A percentile compares a stretch with the other conserved stretches of the same genome.
These are phyloP conservation scores for Xylariaceae sp. DNA, from an alignment of 2,329 filamentous ascomycete species.

Conservation along the genomic window DNA sequence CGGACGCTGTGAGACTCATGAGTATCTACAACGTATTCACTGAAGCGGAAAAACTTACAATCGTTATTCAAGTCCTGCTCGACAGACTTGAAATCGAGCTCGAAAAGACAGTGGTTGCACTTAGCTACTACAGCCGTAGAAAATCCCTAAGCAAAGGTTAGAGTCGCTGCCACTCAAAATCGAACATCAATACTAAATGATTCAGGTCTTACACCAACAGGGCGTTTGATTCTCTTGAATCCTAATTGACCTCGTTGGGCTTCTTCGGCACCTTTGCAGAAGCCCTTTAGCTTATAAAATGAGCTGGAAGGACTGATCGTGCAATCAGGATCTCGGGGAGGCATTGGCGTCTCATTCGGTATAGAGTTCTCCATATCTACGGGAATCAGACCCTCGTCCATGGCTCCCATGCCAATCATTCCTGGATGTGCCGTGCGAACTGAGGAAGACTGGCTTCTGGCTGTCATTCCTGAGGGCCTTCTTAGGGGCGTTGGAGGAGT, in stretches of 20 bases:
- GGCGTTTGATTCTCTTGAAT: constrained; percentile 57
- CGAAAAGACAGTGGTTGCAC: constrained; percentile 59
- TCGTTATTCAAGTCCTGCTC: constrained; percentile 57
- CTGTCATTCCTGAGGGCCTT: constrained; percentile 20
- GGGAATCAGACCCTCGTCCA: constrained; percentile 46
- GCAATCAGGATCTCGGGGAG: constrained; percentile 44
- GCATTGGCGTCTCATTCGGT: constrained; percentile 26
- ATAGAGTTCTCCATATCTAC: constrained; percentile 40
- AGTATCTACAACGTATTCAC: neutral
- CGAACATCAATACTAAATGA: neutral
- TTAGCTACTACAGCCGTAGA: constrained; percentile 53
- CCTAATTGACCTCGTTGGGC: constrained; percentile 55
- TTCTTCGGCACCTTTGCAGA: constrained; percentile 61
- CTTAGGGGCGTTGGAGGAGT: constrained; percentile 21
- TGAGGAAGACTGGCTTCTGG: constrained; percentile 12
- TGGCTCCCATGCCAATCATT: neutral
- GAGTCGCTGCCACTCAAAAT: constrained; percentile 3
- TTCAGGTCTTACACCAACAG: constrained; percentile 46
- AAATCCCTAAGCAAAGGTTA: constrained; percentile 45
- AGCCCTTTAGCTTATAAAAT: constrained; percentile 59
- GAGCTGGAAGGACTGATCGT: constrained; percentile 54
- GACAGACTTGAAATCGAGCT: constrained; percentile 59
- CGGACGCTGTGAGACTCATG: constrained; percentile 45
- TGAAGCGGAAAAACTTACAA: constrained; percentile 43
- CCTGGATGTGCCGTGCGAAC: constrained; percentile 18